Base-by-base conservation (phyloP, 371 early-diverging fungal species). In the Mortierella sp. region DNA sequence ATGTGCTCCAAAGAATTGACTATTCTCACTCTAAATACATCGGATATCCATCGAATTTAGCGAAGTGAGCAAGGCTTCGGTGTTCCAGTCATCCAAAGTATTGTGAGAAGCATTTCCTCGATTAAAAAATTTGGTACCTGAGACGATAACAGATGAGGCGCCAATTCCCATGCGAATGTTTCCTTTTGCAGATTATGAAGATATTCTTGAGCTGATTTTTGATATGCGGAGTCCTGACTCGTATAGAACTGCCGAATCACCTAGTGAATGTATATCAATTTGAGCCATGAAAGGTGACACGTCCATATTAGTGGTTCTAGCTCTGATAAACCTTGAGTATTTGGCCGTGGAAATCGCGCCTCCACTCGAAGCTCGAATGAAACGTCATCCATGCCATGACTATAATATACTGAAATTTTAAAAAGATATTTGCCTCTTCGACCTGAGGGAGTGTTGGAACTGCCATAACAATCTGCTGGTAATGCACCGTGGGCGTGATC, bases 1-100 rank as follows among this genome's bases (percentile, higher is more conserved):
- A 60, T 93, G 93, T 0, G 96, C 96, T 0, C 95, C 96, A 86
- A 93, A 94, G 74, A 95, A 95, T 57, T 90, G 90, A 61, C 90
- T 90, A 42, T 91, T 89, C 40, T 88, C 86, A 59, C 87, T 86
- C 91, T 91, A 70, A 10, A 28, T 19, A 19, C 5, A 3, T 45
- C 2, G 45, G 40, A 3, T 19, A 45, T 19, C 15, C 19, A 7
- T 51, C 13, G 10, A 42, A 42, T 42, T 42, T 17, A 42, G 10
- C 8, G 43, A 54, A 54, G 22, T 58, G 49, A 42, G 56, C 9
- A 31, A 26, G 8, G 22, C 29, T 5, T 43, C 32, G n/a, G 3
- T 3, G 2, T 26, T 19, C 29, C 15, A 40, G 15, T 2, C 7
- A 29, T 40, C 56, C 8, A 45, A 60, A 28, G 29, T 37, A 37